Evolutionary conservation across 2,329 filamentous ascomycete genomes (phyloP).

Genomic region (Colletotrichum sp.): DNA sequence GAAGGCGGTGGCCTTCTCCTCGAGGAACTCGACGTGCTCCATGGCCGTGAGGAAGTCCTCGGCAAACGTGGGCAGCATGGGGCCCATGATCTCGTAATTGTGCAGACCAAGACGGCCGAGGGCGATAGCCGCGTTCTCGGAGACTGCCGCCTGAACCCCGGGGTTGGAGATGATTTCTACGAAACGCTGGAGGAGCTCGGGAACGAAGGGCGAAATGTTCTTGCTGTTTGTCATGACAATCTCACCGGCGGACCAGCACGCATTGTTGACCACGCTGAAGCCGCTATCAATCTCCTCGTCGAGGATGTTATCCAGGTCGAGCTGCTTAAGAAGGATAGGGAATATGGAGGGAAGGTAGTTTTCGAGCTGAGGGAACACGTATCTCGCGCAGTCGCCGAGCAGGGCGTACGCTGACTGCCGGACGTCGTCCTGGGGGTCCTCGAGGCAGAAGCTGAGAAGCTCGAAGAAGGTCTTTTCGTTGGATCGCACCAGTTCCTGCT

Average conservation of each 20-base stretch:
- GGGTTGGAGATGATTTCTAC: conserved; percentile 85
- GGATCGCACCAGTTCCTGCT: conserved; percentile 75
- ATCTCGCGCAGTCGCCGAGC: conserved; percentile 92
- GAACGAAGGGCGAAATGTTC: conserved; percentile 77
- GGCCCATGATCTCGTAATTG: conserved; percentile 77
- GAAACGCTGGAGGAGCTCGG: conserved; percentile 77
- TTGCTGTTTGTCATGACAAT: conserved; percentile 82
- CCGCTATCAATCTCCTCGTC: conserved; percentile 84
- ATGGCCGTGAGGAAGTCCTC: conserved; percentile 83
- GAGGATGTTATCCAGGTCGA: conserved; percentile 78
- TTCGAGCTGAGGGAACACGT: conserved; percentile 83
- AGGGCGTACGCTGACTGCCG: conserved; percentile 95
- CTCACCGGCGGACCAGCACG: conserved; percentile 95
- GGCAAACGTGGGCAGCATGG: conserved; percentile 80
- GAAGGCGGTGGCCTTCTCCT: conserved; percentile 94
- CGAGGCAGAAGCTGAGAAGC: conserved; percentile 88
- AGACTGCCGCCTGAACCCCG: conserved; percentile 83
- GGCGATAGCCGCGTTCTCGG: conserved; percentile 93
- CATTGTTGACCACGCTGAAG: conserved; percentile 96
- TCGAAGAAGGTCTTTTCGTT: conserved; percentile 89
- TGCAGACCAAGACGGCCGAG: conserved; percentile 85
- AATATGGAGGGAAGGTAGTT: conserved; percentile 75
- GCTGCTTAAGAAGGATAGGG: conserved; percentile 82
- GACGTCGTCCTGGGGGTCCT: conserved; percentile 88
- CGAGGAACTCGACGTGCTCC: conserved; percentile 82